Evolutionary conservation across 1,139 yeast genomes (phyloP).

Genomic region (Groenewaldozyma auringiensis): DNA sequence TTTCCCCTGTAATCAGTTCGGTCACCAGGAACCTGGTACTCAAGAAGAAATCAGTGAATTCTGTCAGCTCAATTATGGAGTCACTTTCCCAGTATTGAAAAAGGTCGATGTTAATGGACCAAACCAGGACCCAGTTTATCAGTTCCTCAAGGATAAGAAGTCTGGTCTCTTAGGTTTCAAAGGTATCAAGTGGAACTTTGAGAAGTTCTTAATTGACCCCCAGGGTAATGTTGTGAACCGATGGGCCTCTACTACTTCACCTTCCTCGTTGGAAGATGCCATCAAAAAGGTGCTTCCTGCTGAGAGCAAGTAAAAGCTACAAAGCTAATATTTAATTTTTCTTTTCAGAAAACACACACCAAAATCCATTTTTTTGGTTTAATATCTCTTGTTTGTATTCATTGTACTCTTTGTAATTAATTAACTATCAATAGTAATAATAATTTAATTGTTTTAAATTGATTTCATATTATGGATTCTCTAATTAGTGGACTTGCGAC

Average conservation of each 20-base stretch:
- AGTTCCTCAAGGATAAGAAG: slow-evolving; percentile 59
- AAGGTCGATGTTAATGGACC: slow-evolving; percentile 88
- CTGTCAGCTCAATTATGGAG: slow-evolving; percentile 66
- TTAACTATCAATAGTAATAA: too few relatives aligned
- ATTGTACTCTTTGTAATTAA: too few relatives aligned
- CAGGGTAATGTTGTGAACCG: slow-evolving; percentile 68
- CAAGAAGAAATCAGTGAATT: slow-evolving; percentile 56
- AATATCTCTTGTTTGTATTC: too few relatives aligned
- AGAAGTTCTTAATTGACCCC: slow-evolving; percentile 71
- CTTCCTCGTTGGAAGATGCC: slow-evolving; percentile 46
- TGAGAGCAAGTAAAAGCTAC: neutral
- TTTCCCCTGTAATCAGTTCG: slow-evolving; percentile 92
- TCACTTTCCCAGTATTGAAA: slow-evolving; percentile 78
- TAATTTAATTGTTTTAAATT: too few relatives aligned
- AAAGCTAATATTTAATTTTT: too few relatives aligned
- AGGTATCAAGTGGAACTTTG: slow-evolving; percentile 93
- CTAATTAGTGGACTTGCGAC: neutral
- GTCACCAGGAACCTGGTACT: slow-evolving; percentile 77
- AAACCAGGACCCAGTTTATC: slow-evolving; percentile 71
- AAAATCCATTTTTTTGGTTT: too few relatives aligned
- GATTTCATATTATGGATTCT: too few relatives aligned
- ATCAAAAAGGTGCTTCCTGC: slow-evolving; percentile 39
- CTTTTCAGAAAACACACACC: too few relatives aligned
- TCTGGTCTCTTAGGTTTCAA: slow-evolving; percentile 65
- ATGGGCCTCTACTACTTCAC: slow-evolving; percentile 62